A percentile compares a stretch with the other conserved stretches of the same genome.
Conservation (phyloP, 768 basidiomycete species). For the Mycena pura region DNA sequence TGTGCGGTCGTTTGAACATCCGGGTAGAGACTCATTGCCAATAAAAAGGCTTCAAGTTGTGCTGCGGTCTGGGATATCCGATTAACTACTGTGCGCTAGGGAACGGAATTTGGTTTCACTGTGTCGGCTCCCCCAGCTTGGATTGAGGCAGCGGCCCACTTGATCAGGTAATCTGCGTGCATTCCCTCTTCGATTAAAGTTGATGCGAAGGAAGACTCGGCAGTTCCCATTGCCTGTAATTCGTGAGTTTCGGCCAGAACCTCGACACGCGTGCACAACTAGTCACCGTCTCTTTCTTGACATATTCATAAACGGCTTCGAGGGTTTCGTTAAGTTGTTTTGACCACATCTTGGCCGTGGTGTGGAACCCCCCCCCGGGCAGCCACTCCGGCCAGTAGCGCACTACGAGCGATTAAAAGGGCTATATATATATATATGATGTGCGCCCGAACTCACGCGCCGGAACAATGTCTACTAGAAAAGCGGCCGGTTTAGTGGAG, state of each 20-base stretch:
- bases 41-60: constrained; percentile 33
- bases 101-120: constrained; percentile 3
- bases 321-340: background rate
- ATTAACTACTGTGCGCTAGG: background rate
- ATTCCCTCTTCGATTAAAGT: constrained; percentile 22
- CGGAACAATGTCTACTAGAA: constrained; percentile 1
- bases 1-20: constrained; percentile 33
- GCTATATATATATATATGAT: no score
- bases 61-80: constrained; percentile 26
- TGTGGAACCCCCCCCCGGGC: constrained; percentile 3
- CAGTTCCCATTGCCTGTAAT: constrained; percentile 29
- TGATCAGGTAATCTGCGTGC: constrained; percentile 31
- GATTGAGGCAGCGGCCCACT: constrained; percentile 39
- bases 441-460: background rate
- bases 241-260: background rate
- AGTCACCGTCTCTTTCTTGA: constrained; percentile 3
- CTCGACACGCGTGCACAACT: no score
- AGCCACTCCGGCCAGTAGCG: constrained; percentile 27
- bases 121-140: constrained; percentile 43
- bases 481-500: background rate
- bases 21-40: constrained; percentile 38
- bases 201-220: constrained; percentile 30
- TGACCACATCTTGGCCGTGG: background rate
- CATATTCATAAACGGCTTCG: background rate
- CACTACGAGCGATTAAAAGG: constrained; percentile 28